Evolutionary conservation across 495 filamentous ascomycete species (phyloP), one percentile per base, ranked within the genome.

Genomic region (Aspergillus campestris): DNA sequence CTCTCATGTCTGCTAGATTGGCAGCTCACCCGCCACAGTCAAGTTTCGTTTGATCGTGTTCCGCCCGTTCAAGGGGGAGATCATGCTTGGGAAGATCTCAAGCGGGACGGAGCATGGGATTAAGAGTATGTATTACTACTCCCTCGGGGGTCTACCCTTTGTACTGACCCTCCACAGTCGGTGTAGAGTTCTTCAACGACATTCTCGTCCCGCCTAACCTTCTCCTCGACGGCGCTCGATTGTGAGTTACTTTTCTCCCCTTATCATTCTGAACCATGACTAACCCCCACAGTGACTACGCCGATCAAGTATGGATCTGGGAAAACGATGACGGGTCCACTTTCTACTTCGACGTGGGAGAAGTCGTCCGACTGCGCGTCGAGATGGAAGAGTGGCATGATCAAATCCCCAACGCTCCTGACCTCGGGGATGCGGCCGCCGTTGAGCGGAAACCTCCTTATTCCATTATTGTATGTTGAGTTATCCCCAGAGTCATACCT

Each of bases 41-140:
- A 86, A 91, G 60, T 98, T 95, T 63, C 82, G 86, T 15, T 66
- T 97, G 53, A 72, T 95, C n/a, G 87, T 96, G 7, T 97, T 97
- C 62, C 79, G 92, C 27, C 92, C 92, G 0, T 96, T 94, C 69
- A 88, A 94, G 60, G 83, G 84, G 14, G 94, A 98, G 60, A 86
- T 94, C 38, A 69, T 97, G 48, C 67, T 83, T 7, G 92, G 86
- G 4, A 82, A 78, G 48, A 96, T 96, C 51, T 78, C 75, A 33
- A 78, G 78, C 39, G 78, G 81, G n/a, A 79, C 76, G 4, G 65
- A 75, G 11, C 67, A 79, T 9, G 92, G 90, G 29, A 89, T 98
- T 43, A 77, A 80, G 55, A 77, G 86, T 89, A 68, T 41, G 77
- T 59, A 7, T 50, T 1, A 27, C 31, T 9, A 14, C 24, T 14